Evolutionary conservation across 305 asterid species (phyloP).

Genomic region (Fraxinus platypoda): DNA sequence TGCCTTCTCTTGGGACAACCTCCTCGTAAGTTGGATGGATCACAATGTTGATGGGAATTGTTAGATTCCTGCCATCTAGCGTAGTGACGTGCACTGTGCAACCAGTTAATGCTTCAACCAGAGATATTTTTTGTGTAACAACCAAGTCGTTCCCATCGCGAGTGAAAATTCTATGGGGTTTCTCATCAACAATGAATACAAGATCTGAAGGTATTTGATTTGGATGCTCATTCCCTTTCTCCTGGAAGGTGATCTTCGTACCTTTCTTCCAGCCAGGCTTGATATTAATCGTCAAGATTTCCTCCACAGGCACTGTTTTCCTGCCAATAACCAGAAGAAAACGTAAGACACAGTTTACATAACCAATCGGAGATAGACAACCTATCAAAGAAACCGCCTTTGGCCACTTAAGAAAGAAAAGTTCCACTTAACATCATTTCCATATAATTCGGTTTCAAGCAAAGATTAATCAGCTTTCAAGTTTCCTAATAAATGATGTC

Average conservation of each 20-base stretch:
- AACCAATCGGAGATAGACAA: neutral
- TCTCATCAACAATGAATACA: slow-evolving; percentile 34
- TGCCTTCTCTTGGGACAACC: slow-evolving; percentile 34
- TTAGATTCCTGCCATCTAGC: slow-evolving; percentile 31
- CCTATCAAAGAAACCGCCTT: neutral
- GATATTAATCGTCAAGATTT: slow-evolving; percentile 29
- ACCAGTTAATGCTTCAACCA: slow-evolving; percentile 31
- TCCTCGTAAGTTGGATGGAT: slow-evolving; percentile 32
- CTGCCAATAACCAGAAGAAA: slow-evolving; percentile 17
- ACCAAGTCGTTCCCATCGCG: slow-evolving; percentile 39
- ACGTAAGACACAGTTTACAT: neutral
- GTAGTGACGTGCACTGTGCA: slow-evolving; percentile 27
- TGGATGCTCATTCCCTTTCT: slow-evolving; percentile 39
- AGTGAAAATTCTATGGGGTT: slow-evolving; percentile 29
- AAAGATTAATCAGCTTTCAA: neutral
- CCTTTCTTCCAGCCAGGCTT: slow-evolving; percentile 41
- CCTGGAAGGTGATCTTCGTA: slow-evolving; percentile 37
- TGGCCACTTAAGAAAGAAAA: neutral
- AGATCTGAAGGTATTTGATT: slow-evolving; percentile 34
- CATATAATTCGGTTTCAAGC: neutral
- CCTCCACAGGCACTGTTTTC: slow-evolving; percentile 25
- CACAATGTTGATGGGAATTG: slow-evolving; percentile 26
- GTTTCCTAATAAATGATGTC: neutral
- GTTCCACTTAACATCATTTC: neutral
- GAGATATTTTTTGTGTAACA: slow-evolving; percentile 22